Evolutionary conservation across 148 eudicot species (phyloP).

Genomic region (Diospyros lotus): DNA sequence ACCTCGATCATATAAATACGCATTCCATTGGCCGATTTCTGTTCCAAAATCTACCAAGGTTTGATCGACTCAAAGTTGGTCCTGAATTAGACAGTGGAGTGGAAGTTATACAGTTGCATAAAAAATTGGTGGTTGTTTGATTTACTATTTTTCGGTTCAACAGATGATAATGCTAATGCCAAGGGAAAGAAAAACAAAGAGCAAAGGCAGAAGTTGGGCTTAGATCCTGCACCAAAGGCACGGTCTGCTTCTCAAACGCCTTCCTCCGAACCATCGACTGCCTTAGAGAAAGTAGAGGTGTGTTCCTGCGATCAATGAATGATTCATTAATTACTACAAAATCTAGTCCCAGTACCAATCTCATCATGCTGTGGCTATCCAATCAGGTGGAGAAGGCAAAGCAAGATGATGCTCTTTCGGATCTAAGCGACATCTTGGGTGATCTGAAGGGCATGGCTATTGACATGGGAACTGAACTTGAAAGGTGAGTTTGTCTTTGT

Average conservation of each 20-base stretch:
- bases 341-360: no score
- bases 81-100: no score
- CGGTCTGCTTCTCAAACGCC: slow-evolving; percentile 46
- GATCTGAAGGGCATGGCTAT: slow-evolving; percentile 90
- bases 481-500: slow-evolving; percentile 39
- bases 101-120: no score
- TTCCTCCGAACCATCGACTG: slow-evolving; percentile 65
- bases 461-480: slow-evolving; percentile 87
- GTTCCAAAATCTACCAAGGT: neutral
- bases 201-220: slow-evolving; percentile 76
- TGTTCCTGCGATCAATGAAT: slow-evolving; percentile 1
- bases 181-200: slow-evolving; percentile 60
- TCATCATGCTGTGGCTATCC: no score
- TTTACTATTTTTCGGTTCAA: neutral
- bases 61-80: neutral
- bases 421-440: slow-evolving; percentile 75
- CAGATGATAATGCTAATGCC: slow-evolving; percentile 43
- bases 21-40: neutral
- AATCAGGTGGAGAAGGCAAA: slow-evolving; percentile 66
- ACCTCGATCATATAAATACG: neutral
- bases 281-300: slow-evolving; percentile 89
- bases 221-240: slow-evolving; percentile 45
- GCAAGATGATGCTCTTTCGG: slow-evolving; percentile 77
- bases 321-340: no score
- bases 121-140: neutral